Evolutionary conservation across 331 rosid species (phyloP).

Genomic region (Malus hybrid): DNA sequence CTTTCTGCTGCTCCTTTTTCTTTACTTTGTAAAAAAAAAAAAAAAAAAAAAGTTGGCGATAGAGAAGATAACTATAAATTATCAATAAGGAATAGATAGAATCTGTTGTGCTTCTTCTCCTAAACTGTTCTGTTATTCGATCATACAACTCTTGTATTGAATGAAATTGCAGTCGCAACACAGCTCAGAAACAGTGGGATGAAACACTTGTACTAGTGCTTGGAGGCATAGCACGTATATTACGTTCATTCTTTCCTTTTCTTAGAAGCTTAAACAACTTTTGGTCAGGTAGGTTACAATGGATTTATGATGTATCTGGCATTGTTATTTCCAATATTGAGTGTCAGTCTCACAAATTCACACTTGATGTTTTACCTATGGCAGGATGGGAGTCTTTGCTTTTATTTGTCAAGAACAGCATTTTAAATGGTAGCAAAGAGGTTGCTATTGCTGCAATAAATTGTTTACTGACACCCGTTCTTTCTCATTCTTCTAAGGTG

Average conservation of each 20-base stretch:
- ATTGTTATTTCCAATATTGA: slow-evolving; percentile 16
- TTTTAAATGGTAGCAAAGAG: slow-evolving; percentile 77
- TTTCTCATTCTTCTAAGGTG: slow-evolving; percentile 90
- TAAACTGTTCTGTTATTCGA: background rate
- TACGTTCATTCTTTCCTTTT: slow-evolving; percentile 88
- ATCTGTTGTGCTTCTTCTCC: background rate
- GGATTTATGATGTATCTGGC: slow-evolving; percentile 17
- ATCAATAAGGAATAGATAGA: background rate
- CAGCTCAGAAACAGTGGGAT: slow-evolving; percentile 99
- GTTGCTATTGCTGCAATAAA: slow-evolving; percentile 92
- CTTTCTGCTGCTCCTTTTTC: background rate
- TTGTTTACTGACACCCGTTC: slow-evolving; percentile 80
- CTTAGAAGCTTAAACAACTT: slow-evolving; percentile 69
- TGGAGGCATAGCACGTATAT: slow-evolving; percentile 87
- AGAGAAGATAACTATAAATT: too few species aligned
- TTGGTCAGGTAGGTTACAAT: slow-evolving; percentile 68
- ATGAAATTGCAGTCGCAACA: slow-evolving; percentile 80
- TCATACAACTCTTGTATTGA: slow-evolving; percentile 5
- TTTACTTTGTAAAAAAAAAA: background rate
- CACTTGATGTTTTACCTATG: slow-evolving; percentile 15
- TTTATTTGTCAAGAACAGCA: slow-evolving; percentile 77
- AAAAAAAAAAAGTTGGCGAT: too few species aligned
- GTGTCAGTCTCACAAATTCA: slow-evolving; percentile 13
- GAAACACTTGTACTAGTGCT: slow-evolving; percentile 91
- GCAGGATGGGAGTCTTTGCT: slow-evolving; percentile 95